Percentiles rank a stretch among this genome's conserved stretches.
These are phyloP conservation scores for Sedum album DNA, from an alignment of 164 flowering plant genomes.

Conservation along the genomic window DNA sequence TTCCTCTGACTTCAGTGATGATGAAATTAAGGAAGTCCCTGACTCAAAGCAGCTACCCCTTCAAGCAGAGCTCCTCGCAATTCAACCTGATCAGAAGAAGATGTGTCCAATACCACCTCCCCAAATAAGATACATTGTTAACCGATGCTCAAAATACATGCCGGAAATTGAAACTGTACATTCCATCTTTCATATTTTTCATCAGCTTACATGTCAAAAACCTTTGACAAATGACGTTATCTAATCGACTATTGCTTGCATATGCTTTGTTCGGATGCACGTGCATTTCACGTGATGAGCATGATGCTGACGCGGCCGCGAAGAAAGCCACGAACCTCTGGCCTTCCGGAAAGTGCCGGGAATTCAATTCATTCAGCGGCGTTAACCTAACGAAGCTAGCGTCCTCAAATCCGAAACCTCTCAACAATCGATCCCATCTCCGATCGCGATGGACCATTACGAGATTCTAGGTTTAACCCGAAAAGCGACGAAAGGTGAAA, in stretches of 20 bases:
- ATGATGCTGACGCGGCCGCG: background rate
- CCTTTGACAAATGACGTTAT: no score
- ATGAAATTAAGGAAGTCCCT: background rate
- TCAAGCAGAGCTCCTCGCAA: background rate
- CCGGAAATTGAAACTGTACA: background rate
- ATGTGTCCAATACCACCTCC: background rate
- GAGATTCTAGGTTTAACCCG: conserved; percentile 22
- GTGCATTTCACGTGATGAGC: no score
- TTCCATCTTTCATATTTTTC: background rate
- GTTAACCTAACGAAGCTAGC: background rate
- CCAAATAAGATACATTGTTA: background rate
- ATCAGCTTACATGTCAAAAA: no score
- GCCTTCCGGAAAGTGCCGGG: background rate
- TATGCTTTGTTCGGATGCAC: no score
- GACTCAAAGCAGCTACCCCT: background rate
- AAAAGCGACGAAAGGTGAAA: background rate
- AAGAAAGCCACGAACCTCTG: background rate
- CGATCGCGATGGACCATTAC: conserved; percentile 53
- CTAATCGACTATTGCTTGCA: no score
- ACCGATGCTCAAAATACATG: background rate
- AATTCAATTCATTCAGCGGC: background rate
- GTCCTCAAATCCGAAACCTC: background rate
- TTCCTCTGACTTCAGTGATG: conserved; percentile 2
- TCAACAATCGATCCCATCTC: background rate
- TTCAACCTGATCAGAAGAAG: background rate